A percentile compares a stretch with the other conserved stretches of the same genome.
Conservation (phyloP, 2,329 filamentous ascomycete species). For the Metarhizium brunneum region DNA sequence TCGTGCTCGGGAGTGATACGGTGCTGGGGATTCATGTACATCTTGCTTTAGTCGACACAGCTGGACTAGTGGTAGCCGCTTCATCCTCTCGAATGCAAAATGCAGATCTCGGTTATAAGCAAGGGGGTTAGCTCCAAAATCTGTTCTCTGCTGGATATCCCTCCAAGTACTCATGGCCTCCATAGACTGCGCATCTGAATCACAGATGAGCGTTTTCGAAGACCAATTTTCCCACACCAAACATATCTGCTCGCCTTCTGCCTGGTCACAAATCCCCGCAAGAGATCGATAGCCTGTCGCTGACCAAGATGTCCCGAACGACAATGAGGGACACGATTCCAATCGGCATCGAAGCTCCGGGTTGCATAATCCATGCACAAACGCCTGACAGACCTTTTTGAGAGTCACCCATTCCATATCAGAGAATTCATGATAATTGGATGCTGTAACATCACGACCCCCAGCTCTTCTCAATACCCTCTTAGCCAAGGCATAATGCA, state of each 20-base stretch:
- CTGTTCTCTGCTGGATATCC: conserved; percentile 27
- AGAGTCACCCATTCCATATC: conserved; percentile 37
- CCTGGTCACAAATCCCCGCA: conserved; percentile 41
- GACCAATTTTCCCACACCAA: conserved; percentile 25
- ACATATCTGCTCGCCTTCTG: conserved; percentile 46
- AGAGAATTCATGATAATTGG: conserved; percentile 34
- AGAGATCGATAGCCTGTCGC: conserved; percentile 35
- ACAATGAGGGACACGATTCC: conserved; percentile 36
- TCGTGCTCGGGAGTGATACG: conserved; percentile 37
- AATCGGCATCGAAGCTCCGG: conserved; percentile 34
- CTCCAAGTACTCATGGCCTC: conserved; percentile 36
- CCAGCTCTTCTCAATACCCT: conserved; percentile 38
- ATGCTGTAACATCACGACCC: conserved; percentile 39
- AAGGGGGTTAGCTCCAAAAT: conserved; percentile 36
- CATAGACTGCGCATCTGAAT: conserved; percentile 19
- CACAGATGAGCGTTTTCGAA: conserved; percentile 10
- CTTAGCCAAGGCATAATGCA: conserved; percentile 41
- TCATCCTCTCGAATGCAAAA: conserved; percentile 36
- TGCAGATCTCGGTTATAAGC: conserved; percentile 45
- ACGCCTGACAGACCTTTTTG: conserved; percentile 42
- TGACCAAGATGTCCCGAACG: conserved; percentile 19
- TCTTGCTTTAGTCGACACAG: conserved; percentile 44
- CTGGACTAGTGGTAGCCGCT: conserved; percentile 42
- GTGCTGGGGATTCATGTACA: conserved; percentile 38
- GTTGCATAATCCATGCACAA: conserved; percentile 45